A percentile compares a stretch with the other conserved stretches of the same genome.
Conservation (phyloP, 192 early-diverging fungal species). For the Linnemannia zychae region DNA sequence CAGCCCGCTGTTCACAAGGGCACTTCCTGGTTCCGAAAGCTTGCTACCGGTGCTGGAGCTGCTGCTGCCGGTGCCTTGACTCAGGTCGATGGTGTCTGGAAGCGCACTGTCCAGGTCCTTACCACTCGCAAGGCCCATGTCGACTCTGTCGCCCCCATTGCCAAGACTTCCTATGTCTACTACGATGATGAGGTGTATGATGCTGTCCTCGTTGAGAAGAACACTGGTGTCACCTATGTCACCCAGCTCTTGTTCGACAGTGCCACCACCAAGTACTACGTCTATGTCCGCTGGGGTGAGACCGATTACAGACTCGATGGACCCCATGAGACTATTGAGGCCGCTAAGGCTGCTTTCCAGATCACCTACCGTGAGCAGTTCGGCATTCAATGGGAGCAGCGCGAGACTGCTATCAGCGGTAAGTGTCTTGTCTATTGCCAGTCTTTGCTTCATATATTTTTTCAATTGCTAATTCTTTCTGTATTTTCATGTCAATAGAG, state of each 20-base stretch:
- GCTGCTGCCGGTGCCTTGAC: slow-evolving; percentile 11
- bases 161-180: slow-evolving; percentile 26
- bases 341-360: slow-evolving; percentile 12
- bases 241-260: slow-evolving; percentile 15
- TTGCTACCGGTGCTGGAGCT: not conserved
- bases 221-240: slow-evolving; percentile 17
- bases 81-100: slow-evolving; percentile 34
- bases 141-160: slow-evolving; percentile 18
- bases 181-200: slow-evolving; percentile 25
- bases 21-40: slow-evolving; percentile 21
- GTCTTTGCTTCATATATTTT: not conserved
- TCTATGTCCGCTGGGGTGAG: slow-evolving; percentile 27
- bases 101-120: slow-evolving; percentile 35
- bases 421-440: not conserved
- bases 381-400: slow-evolving; percentile 29
- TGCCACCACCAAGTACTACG: not conserved
- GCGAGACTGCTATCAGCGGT: slow-evolving; percentile 8
- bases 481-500: slow-evolving; percentile 1
- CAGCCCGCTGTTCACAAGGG: slow-evolving; percentile 18
- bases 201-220: slow-evolving; percentile 13
- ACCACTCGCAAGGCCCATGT: slow-evolving; percentile 42
- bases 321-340: slow-evolving; percentile 11
- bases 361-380: slow-evolving; percentile 11
- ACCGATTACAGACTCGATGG: slow-evolving; percentile 18
- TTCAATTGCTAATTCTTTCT: not conserved